phyloP scores from a whole-genome alignment of 768 basidiomycete genomes.

The Leucocoprinus sp. region DNA sequence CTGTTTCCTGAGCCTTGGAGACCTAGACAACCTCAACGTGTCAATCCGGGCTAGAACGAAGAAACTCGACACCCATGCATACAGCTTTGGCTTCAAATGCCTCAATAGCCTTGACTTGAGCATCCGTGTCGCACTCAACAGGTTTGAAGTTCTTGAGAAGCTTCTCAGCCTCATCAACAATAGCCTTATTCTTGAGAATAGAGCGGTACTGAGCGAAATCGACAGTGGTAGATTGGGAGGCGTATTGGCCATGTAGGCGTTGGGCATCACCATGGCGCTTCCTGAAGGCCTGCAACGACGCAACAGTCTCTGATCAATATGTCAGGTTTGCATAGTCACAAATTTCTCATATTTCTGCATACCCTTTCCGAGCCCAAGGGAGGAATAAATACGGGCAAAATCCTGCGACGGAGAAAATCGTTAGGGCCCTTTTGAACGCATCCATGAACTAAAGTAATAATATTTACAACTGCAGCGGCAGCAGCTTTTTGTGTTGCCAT shows the following conservation, averaged over 20 bases:
- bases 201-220: constrained; percentile 91
- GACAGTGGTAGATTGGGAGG: constrained; percentile 69
- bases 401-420: constrained; percentile 41
- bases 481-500: constrained; percentile 68
- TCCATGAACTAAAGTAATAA: background rate
- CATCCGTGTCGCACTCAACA: constrained; percentile 82
- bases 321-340: constrained; percentile 8
- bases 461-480: constrained; percentile 54
- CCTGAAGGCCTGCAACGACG: constrained; percentile 89
- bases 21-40: constrained; percentile 40
- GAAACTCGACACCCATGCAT: constrained; percentile 12
- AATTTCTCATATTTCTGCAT: constrained; percentile 16
- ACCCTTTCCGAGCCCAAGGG: constrained; percentile 85
- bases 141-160: constrained; percentile 85
- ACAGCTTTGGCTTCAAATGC: constrained; percentile 96
- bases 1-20: constrained; percentile 82
- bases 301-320: constrained; percentile 64
- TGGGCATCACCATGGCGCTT: constrained; percentile 90
- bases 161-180: constrained; percentile 92
- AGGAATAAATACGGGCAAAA: constrained; percentile 75
- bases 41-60: background rate
- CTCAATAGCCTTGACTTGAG: constrained; percentile 92
- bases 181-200: constrained; percentile 83
- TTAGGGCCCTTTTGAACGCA: constrained; percentile 18
- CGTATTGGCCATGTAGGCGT: constrained; percentile 54